Evolutionary conservation across 441 rosid species (phyloP).

Genomic region (Gossypium gossypioides): DNA sequence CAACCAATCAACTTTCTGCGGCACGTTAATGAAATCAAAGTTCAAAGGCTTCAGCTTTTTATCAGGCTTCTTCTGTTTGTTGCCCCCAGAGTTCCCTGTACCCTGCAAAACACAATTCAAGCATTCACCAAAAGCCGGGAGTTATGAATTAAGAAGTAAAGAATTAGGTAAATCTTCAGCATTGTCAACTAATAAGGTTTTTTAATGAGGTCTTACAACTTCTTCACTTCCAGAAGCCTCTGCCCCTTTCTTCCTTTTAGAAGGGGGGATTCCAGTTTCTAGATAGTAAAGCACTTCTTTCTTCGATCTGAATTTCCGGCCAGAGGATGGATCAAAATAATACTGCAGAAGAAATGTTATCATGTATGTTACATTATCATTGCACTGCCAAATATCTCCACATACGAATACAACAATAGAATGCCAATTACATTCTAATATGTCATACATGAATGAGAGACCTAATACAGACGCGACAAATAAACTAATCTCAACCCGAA

Average conservation of each 20-base stretch:
- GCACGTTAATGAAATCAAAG: constrained; percentile 47
- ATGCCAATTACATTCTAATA: neutral
- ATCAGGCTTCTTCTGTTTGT: constrained; percentile 28
- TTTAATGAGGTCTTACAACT: constrained; percentile 30
- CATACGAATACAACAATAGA: neutral
- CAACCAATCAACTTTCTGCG: constrained; percentile 49
- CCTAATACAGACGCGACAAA: neutral
- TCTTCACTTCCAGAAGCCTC: constrained; percentile 24
- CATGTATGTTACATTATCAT: neutral
- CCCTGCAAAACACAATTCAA: constrained; percentile 17
- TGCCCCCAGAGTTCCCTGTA: constrained; percentile 20
- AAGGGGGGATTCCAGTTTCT: constrained; percentile 43
- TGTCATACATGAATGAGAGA: neutral
- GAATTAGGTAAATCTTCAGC: constrained; percentile 3
- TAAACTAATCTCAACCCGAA: neutral
- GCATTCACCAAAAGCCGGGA: neutral
- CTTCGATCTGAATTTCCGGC: constrained; percentile 60
- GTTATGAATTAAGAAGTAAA: neutral
- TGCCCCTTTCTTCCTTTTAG: constrained; percentile 20
- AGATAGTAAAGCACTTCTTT: constrained; percentile 56
- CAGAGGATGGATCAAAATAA: constrained; percentile 49
- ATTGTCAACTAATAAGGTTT: neutral
- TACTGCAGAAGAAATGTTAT: constrained; percentile 37
- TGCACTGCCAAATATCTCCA: neutral
- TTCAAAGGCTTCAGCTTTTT: constrained; percentile 18